Base-by-base conservation (phyloP, 768 basidiomycete species). In the Kwoniella heveanensis region DNA sequence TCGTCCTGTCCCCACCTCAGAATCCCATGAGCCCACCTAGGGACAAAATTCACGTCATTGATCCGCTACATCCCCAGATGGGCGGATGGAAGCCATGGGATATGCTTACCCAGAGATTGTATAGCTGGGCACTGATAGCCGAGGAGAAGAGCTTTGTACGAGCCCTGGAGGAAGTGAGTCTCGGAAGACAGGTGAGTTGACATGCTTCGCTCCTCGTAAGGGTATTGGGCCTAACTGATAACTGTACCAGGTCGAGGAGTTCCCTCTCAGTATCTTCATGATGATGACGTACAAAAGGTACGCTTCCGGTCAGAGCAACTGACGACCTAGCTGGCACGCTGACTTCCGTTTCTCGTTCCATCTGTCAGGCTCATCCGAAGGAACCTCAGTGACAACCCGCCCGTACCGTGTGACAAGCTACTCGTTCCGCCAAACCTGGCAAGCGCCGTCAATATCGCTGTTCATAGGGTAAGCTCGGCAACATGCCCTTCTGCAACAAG, bases 201-300 rank as follows among this genome's bases (percentile, higher is more conserved):
- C n/a, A n/a, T n/a, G n/a, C n/a, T n/a, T n/a, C n/a, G n/a, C n/a
- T n/a, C n/a, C n/a, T n/a, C n/a, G n/a, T n/a, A n/a, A n/a, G n/a
- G n/a, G n/a, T n/a, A n/a, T n/a, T n/a, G n/a, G n/a, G n/a, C n/a
- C n/a, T n/a, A n/a, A n/a, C n/a, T n/a, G n/a, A n/a, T n/a, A n/a
- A n/a, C n/a, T n/a, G n/a, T n/a, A n/a, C 26, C 12, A 58, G 57
- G 68, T 73, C 32, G 76, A 78, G 39, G 71, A 77, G 22, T 74
- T 79, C 51, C 72, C 76, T 0, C 60, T 80, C 56, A 75, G 74
- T 1, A 72, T 79, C 39, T 80, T 73, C 60, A 68, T 69, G 51
- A 79, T 78, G 71, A 76, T 74, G 60, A 77, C 72, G 2, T 78
- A 65, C 67, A 79, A 80, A 64, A 60, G 80, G 73, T 74, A 54